Evolutionary conservation across 305 asterid genomes (phyloP).

Genomic region (Stenogyne calaminthoides): DNA sequence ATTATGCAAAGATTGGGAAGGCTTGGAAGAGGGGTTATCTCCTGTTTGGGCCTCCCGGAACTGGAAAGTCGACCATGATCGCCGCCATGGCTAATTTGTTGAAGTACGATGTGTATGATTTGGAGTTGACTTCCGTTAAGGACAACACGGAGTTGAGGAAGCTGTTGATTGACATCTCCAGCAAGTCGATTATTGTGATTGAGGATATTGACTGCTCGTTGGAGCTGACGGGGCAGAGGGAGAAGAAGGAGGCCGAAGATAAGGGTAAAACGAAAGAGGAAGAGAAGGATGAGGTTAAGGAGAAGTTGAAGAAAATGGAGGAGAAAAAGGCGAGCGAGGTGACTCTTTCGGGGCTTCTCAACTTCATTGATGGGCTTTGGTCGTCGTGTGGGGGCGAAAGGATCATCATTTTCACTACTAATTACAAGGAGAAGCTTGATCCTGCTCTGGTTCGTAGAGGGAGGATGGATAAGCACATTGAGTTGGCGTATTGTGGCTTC

Average conservation of each 20-base stretch:
- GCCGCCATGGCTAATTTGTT: slow-evolving; percentile 63
- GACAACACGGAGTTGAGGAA: slow-evolving; percentile 52
- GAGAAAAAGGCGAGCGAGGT: slow-evolving; percentile 46
- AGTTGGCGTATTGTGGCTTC: slow-evolving; percentile 56
- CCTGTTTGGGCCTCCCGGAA: slow-evolving; percentile 57
- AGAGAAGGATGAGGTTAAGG: slow-evolving; percentile 20
- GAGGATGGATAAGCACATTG: slow-evolving; percentile 65
- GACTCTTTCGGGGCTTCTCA: slow-evolving; percentile 57
- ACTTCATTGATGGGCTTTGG: slow-evolving; percentile 69
- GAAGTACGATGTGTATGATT: slow-evolving; percentile 53
- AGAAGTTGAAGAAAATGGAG: slow-evolving; percentile 22
- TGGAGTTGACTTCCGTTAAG: slow-evolving; percentile 51
- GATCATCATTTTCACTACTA: slow-evolving; percentile 53
- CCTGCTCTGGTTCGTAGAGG: slow-evolving; percentile 59
- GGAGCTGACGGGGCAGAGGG: slow-evolving; percentile 54
- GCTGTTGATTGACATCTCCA: slow-evolving; percentile 42
- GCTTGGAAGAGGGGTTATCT: slow-evolving; percentile 64
- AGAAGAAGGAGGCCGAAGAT: neutral
- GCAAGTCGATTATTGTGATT: slow-evolving; percentile 48
- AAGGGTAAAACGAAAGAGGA: slow-evolving; percentile 15
- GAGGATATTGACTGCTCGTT: slow-evolving; percentile 63
- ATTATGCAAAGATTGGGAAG: slow-evolving; percentile 53
- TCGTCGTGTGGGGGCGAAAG: slow-evolving; percentile 57
- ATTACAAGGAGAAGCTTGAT: slow-evolving; percentile 53
- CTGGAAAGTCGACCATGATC: slow-evolving; percentile 58